Evolutionary conservation across 768 basidiomycete genomes (phyloP), one percentile per base, ranked within the genome.

Genomic region (Mycena floridula): DNA sequence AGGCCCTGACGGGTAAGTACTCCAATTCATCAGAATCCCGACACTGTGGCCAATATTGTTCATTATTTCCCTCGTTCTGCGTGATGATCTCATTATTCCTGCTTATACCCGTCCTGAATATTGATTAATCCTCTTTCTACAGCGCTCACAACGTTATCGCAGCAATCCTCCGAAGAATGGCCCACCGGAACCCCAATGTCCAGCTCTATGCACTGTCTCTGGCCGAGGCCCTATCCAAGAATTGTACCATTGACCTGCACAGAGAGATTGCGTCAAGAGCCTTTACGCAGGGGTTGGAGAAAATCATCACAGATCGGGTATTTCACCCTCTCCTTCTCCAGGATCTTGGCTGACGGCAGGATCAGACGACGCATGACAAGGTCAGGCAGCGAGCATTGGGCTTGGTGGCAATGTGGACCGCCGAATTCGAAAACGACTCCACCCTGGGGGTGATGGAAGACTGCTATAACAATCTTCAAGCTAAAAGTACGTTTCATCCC

Each of bases 151-250:
- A 85, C 54, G 89, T 89, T 45, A 77, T 94, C 48, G 82, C 84
- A 11, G 77, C 95, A 1, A 58, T 96, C 25, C 73, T 93, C 56
- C 97, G 94, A 64, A 89, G 96, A 4, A 74, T 99, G 2, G 76
- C 86, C 8, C 96, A 99, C 64, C 81, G 96, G 16, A 96, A 89
- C 60, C 87, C 96, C 2, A 99, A 95, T 54, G 96, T 99, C 2
- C 96, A 99, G 65, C 77, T 97, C 1, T 97, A 94, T 57, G 79
- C 95, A 5, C 78, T 99, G 4, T 80, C 89, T 2, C 74, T 98
- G 15, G 76, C 85, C 2, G 95, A 97, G 58, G 79, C 93, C 0
- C 73, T 99, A 9, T 82, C 85, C 27, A 95, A 94, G 77, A 99
- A 99, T 65, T 90, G 90, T 53, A 80, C 81, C 2, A 73, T 85